A percentile compares a stretch with the other conserved stretches of the same genome.
phyloP scores from a whole-genome alignment of 2,329 filamentous ascomycete species.

The Lachnellula subtilissima region DNA sequence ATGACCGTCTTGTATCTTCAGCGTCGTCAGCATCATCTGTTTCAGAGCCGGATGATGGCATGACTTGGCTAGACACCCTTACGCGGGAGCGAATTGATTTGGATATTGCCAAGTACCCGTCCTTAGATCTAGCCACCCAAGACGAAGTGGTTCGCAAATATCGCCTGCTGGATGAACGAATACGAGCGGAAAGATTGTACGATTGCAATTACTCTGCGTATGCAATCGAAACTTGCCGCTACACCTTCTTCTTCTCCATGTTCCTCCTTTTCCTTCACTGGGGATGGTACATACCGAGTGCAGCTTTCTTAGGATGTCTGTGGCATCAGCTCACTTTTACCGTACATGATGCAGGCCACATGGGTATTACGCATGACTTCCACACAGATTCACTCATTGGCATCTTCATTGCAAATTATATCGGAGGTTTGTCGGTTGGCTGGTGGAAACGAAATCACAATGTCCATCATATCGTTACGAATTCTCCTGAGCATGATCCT shows the following conservation, averaged over 20 bases:
- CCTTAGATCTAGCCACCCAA: slow-evolving; percentile 69
- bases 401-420: slow-evolving; percentile 83
- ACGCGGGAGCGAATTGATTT: slow-evolving; percentile 71
- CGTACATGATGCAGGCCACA: slow-evolving; percentile 92
- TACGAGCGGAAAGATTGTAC: slow-evolving; percentile 73
- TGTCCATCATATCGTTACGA: slow-evolving; percentile 94
- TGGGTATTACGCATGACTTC: slow-evolving; percentile 94
- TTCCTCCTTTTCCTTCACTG: slow-evolving; percentile 57
- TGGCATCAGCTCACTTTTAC: slow-evolving; percentile 96
- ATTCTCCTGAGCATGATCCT: slow-evolving; percentile 90
- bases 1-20: slow-evolving; percentile 26
- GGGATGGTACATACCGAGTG: slow-evolving; percentile 66
- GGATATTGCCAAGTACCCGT: slow-evolving; percentile 76
- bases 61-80: slow-evolving; percentile 65
- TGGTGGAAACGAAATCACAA: slow-evolving; percentile 99
- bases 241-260: slow-evolving; percentile 59
- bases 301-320: slow-evolving; percentile 70
- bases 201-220: slow-evolving; percentile 81
- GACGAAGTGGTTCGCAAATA: slow-evolving; percentile 75
- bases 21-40: slow-evolving; percentile 56
- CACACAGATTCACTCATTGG: slow-evolving; percentile 78
- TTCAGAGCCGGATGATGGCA: slow-evolving; percentile 47
- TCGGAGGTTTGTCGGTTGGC: slow-evolving; percentile 82
- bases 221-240: slow-evolving; percentile 67
- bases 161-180: slow-evolving; percentile 65